phyloP scores from a whole-genome alignment of 305 asterid genomes.

The Lippia alba region DNA sequence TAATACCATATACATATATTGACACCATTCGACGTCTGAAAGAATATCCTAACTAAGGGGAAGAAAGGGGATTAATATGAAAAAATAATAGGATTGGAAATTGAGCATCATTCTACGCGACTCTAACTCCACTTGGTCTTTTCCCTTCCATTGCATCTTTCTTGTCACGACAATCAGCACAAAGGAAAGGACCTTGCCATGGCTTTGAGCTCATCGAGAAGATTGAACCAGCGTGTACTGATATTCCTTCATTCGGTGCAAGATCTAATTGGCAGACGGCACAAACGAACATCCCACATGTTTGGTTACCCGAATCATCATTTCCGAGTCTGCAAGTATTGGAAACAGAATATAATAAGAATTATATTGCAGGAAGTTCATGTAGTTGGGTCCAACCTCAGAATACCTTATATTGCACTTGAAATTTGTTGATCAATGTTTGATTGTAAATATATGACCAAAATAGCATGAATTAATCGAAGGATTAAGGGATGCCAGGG shows the following conservation, averaged over 20 bases:
- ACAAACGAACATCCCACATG: constrained; percentile 60
- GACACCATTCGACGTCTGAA: neutral
- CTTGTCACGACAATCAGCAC: constrained; percentile 74
- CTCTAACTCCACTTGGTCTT: constrained; percentile 84
- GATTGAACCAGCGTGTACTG: constrained; percentile 85
- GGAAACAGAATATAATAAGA: neutral
- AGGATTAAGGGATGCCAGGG: too few relatives aligned
- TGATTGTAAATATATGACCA: too few relatives aligned
- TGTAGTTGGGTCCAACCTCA: too few relatives aligned
- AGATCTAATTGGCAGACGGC: constrained; percentile 85
- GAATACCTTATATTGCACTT: too few relatives aligned
- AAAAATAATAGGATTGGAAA: neutral
- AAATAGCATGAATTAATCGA: too few relatives aligned
- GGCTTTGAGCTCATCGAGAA: constrained; percentile 80
- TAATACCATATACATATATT: neutral
- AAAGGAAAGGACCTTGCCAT: constrained; percentile 93
- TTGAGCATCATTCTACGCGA: constrained; percentile 30
- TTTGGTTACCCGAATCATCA: constrained; percentile 52
- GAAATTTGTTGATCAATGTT: too few relatives aligned
- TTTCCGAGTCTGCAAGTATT: constrained; percentile 63
- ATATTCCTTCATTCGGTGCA: constrained; percentile 78
- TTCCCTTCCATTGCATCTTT: constrained; percentile 97
- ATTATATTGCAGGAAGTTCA: too few relatives aligned
- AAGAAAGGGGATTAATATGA: neutral
- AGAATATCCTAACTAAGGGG: neutral